A percentile compares a stretch with the other conserved stretches of the same genome.
phyloP scores from a whole-genome alignment of 1,284 basidiomycete species.

The Boletellus deceptivus region DNA sequence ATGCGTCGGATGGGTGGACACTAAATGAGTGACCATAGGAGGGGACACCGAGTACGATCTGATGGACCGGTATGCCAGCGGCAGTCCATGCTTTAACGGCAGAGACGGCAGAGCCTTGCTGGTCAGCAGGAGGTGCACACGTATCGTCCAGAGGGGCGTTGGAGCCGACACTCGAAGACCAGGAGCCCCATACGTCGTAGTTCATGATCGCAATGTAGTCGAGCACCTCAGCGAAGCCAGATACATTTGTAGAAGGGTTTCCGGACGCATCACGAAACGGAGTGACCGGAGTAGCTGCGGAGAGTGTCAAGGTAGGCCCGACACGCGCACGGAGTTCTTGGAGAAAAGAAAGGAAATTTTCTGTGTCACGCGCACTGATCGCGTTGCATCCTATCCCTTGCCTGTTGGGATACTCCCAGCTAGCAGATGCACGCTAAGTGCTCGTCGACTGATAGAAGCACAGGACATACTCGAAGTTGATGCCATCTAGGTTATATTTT shows the following conservation, averaged over 20 bases:
- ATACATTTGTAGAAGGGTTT: slow-evolving; percentile 53
- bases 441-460: neutral
- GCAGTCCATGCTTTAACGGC: slow-evolving; percentile 60
- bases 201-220: slow-evolving; percentile 75
- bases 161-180: slow-evolving; percentile 51
- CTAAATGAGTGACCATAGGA: slow-evolving; percentile 51
- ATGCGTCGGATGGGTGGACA: slow-evolving; percentile 35
- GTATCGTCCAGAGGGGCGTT: slow-evolving; percentile 67
- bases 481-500: slow-evolving; percentile 42
- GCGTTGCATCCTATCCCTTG: slow-evolving; percentile 47
- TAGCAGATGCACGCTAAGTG: slow-evolving; percentile 9
- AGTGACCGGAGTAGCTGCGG: slow-evolving; percentile 54
- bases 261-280: slow-evolving; percentile 57
- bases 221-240: slow-evolving; percentile 38
- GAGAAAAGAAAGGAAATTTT: slow-evolving; percentile 46
- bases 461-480: slow-evolving; percentile 24
- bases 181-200: slow-evolving; percentile 68
- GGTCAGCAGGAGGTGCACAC: slow-evolving; percentile 53
- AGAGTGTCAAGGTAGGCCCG: slow-evolving; percentile 47
- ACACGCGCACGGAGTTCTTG: slow-evolving; percentile 44
- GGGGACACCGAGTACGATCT: slow-evolving; percentile 70
- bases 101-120: slow-evolving; percentile 59
- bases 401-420: slow-evolving; percentile 53
- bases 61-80: slow-evolving; percentile 59
- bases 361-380: slow-evolving; percentile 43